Evolutionary conservation across 2,329 filamentous ascomycete genomes (phyloP).

Genomic region (Ophiosphaerella herpotricha): DNA sequence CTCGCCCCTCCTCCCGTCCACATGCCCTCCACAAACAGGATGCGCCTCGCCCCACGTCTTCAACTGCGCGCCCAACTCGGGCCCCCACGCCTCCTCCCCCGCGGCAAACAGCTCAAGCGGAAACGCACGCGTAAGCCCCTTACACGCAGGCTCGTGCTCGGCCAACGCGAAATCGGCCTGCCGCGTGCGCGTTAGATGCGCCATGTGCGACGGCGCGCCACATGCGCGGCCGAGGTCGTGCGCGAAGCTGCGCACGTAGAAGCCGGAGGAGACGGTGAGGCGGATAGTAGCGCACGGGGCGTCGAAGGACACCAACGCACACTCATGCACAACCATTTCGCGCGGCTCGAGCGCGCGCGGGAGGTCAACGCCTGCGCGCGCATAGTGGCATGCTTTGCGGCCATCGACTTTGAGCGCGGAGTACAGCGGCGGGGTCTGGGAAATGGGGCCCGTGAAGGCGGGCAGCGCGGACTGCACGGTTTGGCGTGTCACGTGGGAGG

Average conservation of each 20-base stretch:
- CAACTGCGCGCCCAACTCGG: constrained; percentile 25
- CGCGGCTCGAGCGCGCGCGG: constrained; percentile 31
- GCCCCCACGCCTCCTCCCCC: constrained; percentile 30
- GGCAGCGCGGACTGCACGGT: constrained; percentile 23
- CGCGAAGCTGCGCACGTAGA: constrained; percentile 41
- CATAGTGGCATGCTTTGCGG: constrained; percentile 37
- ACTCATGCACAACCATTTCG: constrained; percentile 34
- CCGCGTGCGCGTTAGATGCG: constrained; percentile 25
- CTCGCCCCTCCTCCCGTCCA: constrained; percentile 22
- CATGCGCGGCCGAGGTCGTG: constrained; percentile 37
- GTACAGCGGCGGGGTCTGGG: constrained; percentile 33
- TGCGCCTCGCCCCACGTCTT: constrained; percentile 29
- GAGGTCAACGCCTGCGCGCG: constrained; percentile 26
- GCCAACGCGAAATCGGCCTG: constrained; percentile 27
- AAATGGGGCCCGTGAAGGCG: constrained; percentile 27
- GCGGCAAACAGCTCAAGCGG: constrained; percentile 28
- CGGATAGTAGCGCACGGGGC: constrained; percentile 13
- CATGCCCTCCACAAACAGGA: constrained; percentile 16
- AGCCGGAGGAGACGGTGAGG: constrained; percentile 35
- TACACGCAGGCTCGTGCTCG: constrained; percentile 2
- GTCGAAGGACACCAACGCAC: constrained; percentile 11
- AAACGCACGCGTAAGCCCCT: constrained; percentile 14
- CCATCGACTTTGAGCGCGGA: constrained; percentile 39
- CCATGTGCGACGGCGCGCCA: constrained; percentile 29
- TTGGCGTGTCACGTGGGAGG: constrained; percentile 22